Conservation (phyloP, 192 early-diverging fungal genomes). For the Hyaloraphidium curvatum region DNA sequence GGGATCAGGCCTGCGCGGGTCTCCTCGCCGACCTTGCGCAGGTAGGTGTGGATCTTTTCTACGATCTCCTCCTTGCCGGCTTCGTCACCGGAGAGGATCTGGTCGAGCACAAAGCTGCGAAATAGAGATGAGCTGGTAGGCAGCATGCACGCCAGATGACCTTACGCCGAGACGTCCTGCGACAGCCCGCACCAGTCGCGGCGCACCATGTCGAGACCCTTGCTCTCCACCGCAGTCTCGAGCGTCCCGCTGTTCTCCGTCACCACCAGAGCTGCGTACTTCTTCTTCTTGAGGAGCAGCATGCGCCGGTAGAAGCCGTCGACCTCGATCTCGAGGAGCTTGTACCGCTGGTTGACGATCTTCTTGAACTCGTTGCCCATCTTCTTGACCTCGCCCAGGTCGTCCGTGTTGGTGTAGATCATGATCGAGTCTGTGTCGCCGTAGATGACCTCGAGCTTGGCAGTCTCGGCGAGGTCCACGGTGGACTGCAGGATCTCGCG, state of each 20-base stretch:
- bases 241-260: constrained; percentile 16
- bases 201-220: constrained; percentile 88
- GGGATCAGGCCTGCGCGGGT: constrained; percentile 47
- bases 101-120: constrained; percentile 18
- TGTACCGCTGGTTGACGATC: constrained; percentile 77
- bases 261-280: constrained; percentile 76
- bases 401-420: constrained; percentile 68
- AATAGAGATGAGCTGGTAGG: neutral
- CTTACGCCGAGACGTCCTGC: constrained; percentile 65
- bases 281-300: constrained; percentile 92
- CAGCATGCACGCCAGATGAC: neutral
- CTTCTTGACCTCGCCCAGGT: constrained; percentile 49
- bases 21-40: constrained; percentile 43
- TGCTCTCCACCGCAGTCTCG: constrained; percentile 48
- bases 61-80: constrained; percentile 50
- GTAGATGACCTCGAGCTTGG: constrained; percentile 87
- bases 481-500: constrained; percentile 92
- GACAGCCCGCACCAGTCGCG: constrained; percentile 94
- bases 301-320: constrained; percentile 82
- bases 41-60: constrained; percentile 56
- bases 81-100: constrained; percentile 38
- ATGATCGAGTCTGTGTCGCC: constrained; percentile 99
- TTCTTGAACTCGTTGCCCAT: constrained; percentile 67
- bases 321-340: constrained; percentile 89
- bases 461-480: constrained; percentile 56